Evolutionary conservation across 768 basidiomycete genomes (phyloP).

Genomic region (Leccinum arenicola): DNA sequence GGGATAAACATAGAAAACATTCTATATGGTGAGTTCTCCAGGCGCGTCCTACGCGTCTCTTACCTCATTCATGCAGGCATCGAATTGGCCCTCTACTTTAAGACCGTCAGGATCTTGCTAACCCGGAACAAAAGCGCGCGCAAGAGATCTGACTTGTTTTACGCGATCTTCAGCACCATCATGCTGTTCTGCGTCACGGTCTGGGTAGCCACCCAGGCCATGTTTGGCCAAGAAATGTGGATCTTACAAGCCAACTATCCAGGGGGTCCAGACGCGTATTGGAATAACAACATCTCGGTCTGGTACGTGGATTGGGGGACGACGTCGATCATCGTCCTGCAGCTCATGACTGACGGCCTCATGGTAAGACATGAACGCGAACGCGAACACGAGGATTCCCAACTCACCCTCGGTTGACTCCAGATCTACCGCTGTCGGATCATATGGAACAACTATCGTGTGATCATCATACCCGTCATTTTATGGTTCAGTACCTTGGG

Average conservation of each 20-base stretch:
- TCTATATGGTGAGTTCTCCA: constrained; percentile 21
- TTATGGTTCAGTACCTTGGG: constrained; percentile 26
- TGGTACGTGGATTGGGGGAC: constrained; percentile 32
- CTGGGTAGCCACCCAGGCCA: constrained; percentile 18
- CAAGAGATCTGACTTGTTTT: constrained; percentile 16
- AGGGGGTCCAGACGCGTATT: constrained; percentile 35
- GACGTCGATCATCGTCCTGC: constrained; percentile 24
- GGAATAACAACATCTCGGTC: constrained; percentile 17
- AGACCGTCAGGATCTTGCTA: constrained; percentile 16
- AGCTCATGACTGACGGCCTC: constrained; percentile 35
- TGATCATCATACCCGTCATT: constrained; percentile 12
- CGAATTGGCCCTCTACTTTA: constrained; percentile 24
- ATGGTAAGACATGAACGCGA: constrained; percentile 15
- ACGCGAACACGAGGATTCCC: background rate
- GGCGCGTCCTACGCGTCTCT: background rate
- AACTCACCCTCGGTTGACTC: constrained; percentile 12
- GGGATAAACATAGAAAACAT: constrained; percentile 19
- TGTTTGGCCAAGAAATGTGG: constrained; percentile 37
- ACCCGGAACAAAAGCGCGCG: background rate
- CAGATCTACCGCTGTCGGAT: constrained; percentile 41
- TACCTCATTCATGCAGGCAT: constrained; percentile 15
- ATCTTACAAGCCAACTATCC: constrained; percentile 31
- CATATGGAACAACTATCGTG: constrained; percentile 27
- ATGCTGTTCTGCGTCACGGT: constrained; percentile 31
- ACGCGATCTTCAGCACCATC: constrained; percentile 24